These are phyloP conservation scores for Thelonectria rubi DNA, from an alignment of 2,329 filamentous ascomycete genomes.

Conservation along the genomic window DNA sequence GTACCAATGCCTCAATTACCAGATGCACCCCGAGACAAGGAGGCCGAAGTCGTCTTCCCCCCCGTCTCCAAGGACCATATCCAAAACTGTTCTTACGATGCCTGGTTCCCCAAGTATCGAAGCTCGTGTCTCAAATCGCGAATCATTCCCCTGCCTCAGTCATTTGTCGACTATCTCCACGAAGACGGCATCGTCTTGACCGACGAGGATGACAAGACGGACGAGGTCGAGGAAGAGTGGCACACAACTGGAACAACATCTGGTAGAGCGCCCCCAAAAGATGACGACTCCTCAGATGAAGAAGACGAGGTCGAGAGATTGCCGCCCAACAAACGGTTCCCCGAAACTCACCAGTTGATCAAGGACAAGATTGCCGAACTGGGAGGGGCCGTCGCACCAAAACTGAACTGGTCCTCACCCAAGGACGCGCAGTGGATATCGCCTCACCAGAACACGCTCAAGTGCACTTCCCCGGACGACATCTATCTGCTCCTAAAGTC, in stretches of 20 bases:
- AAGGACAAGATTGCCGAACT: constrained; percentile 80
- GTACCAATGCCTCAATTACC: constrained; percentile 50
- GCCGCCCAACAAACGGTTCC: constrained; percentile 66
- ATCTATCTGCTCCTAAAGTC: constrained; percentile 94
- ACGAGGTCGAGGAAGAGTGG: constrained; percentile 66
- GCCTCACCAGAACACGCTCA: constrained; percentile 84
- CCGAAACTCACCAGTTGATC: constrained; percentile 80
- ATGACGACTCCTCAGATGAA: constrained; percentile 56
- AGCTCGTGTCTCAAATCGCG: constrained; percentile 84
- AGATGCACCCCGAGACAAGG: constrained; percentile 28
- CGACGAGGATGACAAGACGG: constrained; percentile 65
- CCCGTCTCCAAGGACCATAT: constrained; percentile 88
- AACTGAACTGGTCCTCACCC: constrained; percentile 96
- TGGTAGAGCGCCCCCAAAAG: constrained; percentile 47
- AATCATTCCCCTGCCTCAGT: constrained; percentile 77
- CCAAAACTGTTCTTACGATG: constrained; percentile 91
- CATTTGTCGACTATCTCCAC: constrained; percentile 86
- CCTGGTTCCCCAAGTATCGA: constrained; percentile 89
- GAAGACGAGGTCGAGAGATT: constrained; percentile 56
- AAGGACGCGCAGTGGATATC: constrained; percentile 96
- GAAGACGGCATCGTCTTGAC: constrained; percentile 93
- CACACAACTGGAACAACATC: constrained; percentile 47
- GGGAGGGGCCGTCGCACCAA: constrained; percentile 87
- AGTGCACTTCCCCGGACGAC: constrained; percentile 88
- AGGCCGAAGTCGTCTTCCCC: constrained; percentile 71